Evolutionary conservation across 768 basidiomycete species (phyloP).

Genomic region (Suillus decipiens): DNA sequence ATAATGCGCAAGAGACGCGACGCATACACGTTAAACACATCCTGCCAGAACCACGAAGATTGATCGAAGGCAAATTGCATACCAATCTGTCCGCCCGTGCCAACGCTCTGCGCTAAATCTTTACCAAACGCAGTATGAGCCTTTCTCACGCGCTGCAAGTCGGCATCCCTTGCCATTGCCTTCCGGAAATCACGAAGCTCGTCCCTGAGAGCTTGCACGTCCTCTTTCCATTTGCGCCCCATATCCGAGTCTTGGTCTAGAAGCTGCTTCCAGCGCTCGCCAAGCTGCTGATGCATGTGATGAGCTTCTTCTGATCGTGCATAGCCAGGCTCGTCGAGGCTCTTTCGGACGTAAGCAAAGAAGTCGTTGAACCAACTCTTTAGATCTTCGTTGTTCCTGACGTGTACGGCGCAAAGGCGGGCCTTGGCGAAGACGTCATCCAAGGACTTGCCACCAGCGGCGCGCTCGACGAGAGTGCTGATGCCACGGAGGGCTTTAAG

Average conservation of each 20-base stretch:
- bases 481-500: constrained; percentile 48
- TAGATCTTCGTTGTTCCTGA: constrained; percentile 55
- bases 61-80: constrained; percentile 59
- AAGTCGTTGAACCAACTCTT: constrained; percentile 57
- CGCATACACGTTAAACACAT: constrained; percentile 78
- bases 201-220: constrained; percentile 45
- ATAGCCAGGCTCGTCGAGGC: constrained; percentile 53
- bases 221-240: constrained; percentile 52
- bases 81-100: constrained; percentile 39
- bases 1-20: constrained; percentile 55
- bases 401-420: constrained; percentile 45
- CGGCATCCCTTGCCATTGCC: constrained; percentile 49
- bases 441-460: constrained; percentile 49
- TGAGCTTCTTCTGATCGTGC: constrained; percentile 48
- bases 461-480: constrained; percentile 49
- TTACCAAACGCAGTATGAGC: constrained; percentile 51
- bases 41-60: constrained; percentile 78
- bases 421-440: constrained; percentile 47
- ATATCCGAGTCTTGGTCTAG: constrained; percentile 44
- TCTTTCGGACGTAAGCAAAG: constrained; percentile 45
- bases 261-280: constrained; percentile 50
- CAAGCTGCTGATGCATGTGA: constrained; percentile 45
- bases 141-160: constrained; percentile 45
- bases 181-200: constrained; percentile 48
- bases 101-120: constrained; percentile 48